These are phyloP conservation scores for Drechslera avenae DNA, from an alignment of 2,329 filamentous ascomycete genomes.

Conservation along the genomic window DNA sequence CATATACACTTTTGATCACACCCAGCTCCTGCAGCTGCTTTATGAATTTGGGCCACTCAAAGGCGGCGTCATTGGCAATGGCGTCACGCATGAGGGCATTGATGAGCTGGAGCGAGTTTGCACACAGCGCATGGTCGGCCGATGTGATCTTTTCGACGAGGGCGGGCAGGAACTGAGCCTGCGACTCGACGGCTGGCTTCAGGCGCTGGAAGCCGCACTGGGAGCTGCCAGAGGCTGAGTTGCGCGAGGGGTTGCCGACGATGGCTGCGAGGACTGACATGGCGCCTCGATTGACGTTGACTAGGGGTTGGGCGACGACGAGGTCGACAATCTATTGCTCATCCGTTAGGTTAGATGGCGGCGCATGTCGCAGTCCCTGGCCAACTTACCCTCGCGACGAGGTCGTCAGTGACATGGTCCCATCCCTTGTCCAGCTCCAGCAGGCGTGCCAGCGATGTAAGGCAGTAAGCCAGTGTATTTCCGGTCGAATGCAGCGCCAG, in stretches of 20 bases:
- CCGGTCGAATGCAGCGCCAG: conserved; percentile 84
- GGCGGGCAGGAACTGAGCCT: conserved; percentile 93
- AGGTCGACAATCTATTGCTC: conserved; percentile 76
- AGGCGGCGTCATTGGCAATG: conserved; percentile 74
- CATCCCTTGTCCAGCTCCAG: conserved; percentile 98
- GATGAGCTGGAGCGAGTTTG: conserved; percentile 91
- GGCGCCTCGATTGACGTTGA: conserved; percentile 94
- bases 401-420: conserved; percentile 80
- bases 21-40: conserved; percentile 91
- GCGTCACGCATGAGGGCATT: conserved; percentile 94
- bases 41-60: conserved; percentile 95
- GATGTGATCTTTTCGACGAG: conserved; percentile 90
- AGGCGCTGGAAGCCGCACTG: conserved; percentile 78
- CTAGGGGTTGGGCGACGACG: conserved; percentile 91
- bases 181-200: conserved; percentile 86
- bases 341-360: conserved; percentile 21
- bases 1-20: conserved; percentile 86
- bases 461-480: conserved; percentile 93
- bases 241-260: conserved; percentile 77
- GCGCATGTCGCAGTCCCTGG: background rate
- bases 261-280: conserved; percentile 96
- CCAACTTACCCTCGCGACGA: conserved; percentile 66
- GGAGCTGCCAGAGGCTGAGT: conserved; percentile 66
- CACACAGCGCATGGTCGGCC: conserved; percentile 92
- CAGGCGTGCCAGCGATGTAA: conserved; percentile 84